Base-by-base conservation (phyloP, 148 eudicot genomes). In the Rhododendron kiyosumense region DNA sequence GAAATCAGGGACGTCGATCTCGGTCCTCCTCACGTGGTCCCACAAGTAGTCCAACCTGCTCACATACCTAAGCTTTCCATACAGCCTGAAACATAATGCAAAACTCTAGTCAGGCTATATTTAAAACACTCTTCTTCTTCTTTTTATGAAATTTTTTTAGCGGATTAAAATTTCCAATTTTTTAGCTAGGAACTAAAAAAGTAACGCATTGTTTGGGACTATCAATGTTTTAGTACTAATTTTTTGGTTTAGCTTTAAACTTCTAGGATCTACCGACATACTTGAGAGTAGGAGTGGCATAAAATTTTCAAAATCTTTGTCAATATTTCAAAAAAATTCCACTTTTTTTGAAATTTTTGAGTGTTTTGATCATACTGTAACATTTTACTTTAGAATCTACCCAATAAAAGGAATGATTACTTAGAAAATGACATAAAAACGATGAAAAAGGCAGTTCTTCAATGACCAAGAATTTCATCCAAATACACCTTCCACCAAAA, bases 1-100 rank as follows among this genome's bases (percentile, higher is more conserved):
- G 22, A 88, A 94, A 14, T 93, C 94, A 0, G 94, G 94, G 2
- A 94, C 71, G 78, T 91, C 92, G 20, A 93, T 86, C 84, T 90
- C 94, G 43, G 88, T 93, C 90, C 95, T 91, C 83, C 91, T 84
- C 13, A 93, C 88, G 38, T 93, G 90, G 32, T 94, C 98, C 95
- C 95, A 94, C 87, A 94, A 81, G 14, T 89, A 93, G 86, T 89
- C 94, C 83, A 93, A 79, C 82, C 95, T 89, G 88, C 86, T 92
- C 82, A 93, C 84, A 22, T 93, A 94, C 81, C 52, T 93, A 36
- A 94, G 86, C 87, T 94, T 94, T 46, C 88, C 93, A 52, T 94
- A 94, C 71, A 93, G 87, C 86, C 95, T 93, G 88, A 22, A 79
- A 71, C 34, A 79, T 18, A 22, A 54, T 45, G 12, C 82, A 24